Conservation (phyloP, 2,329 filamentous ascomycete genomes). For the Zymoseptoria crescenta region DNA sequence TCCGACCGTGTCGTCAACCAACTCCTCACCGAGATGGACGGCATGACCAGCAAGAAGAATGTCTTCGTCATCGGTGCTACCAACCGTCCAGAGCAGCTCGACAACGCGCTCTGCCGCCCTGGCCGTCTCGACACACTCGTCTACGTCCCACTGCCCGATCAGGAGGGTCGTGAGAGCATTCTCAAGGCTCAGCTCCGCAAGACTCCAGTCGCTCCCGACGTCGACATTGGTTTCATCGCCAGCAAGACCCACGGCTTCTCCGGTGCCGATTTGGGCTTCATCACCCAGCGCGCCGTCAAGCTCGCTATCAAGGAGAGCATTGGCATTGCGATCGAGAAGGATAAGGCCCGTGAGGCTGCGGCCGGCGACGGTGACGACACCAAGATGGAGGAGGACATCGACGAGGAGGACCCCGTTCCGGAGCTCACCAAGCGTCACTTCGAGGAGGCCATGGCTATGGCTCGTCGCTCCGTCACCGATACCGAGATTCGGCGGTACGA, state of each 20-base stretch:
- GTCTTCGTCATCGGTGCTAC: slow-evolving; percentile 99
- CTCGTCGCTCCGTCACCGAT: slow-evolving; percentile 86
- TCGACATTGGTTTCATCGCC: slow-evolving; percentile 86
- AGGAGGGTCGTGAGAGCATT: slow-evolving; percentile 80
- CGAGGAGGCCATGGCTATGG: slow-evolving; percentile 95
- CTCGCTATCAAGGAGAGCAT: slow-evolving; percentile 98
- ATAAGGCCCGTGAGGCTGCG: slow-evolving; percentile 79
- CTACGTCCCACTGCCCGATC: slow-evolving; percentile 93
- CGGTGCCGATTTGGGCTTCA: slow-evolving; percentile 97
- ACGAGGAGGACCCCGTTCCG: slow-evolving; percentile 82
- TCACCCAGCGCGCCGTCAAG: slow-evolving; percentile 98
- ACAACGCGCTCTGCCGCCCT: slow-evolving; percentile 94
- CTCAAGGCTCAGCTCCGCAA: slow-evolving; percentile 95
- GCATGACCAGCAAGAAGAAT: slow-evolving; percentile 99
- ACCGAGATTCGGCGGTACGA: slow-evolving; percentile 98
- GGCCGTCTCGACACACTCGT: slow-evolving; percentile 98
- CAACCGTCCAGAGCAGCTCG: slow-evolving; percentile 96
- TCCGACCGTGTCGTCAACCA: slow-evolving; percentile 99
- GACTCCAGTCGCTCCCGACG: slow-evolving; percentile 81
- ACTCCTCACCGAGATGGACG: slow-evolving; percentile 98
- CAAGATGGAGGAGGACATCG: slow-evolving; percentile 71
- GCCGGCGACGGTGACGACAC: slow-evolving; percentile 55
- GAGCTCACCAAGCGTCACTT: slow-evolving; percentile 95
- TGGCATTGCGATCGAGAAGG: slow-evolving; percentile 74
- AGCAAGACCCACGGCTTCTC: slow-evolving; percentile 98